These are phyloP conservation scores for Metarhizium guizhouense DNA, from an alignment of 2,329 filamentous ascomycete species.

Conservation along the genomic window DNA sequence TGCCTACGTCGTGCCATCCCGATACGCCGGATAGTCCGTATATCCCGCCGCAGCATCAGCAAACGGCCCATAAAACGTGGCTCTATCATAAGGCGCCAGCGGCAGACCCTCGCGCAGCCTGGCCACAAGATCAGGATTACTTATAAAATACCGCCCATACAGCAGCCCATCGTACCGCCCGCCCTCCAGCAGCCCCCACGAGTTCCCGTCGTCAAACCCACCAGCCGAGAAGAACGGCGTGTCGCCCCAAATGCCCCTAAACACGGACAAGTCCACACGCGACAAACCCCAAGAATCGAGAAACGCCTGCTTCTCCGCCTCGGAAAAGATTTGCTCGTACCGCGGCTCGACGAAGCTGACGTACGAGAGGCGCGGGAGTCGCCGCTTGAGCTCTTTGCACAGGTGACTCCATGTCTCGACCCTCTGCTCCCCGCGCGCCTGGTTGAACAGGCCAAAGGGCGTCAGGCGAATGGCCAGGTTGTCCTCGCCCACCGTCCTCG, in stretches of 20 bases:
- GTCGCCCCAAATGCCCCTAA: constrained; percentile 40
- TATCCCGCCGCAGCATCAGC: constrained; percentile 24
- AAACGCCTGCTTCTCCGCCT: constrained; percentile 38
- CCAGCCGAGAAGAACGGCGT: constrained; percentile 49
- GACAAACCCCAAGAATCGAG: constrained; percentile 37
- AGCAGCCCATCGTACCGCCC: constrained; percentile 37
- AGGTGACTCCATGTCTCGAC: constrained; percentile 44
- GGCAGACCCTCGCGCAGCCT: constrained; percentile 29
- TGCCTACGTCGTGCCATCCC: too few relatives aligned
- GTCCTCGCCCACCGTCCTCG: constrained; percentile 33
- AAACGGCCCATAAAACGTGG: constrained; percentile 34
- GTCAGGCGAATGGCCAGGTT: constrained; percentile 35
- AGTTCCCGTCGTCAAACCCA: constrained; percentile 42
- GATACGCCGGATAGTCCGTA: constrained; percentile 22
- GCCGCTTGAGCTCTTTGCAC: constrained; percentile 36
- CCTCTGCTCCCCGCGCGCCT: constrained; percentile 38
- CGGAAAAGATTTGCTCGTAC: constrained; percentile 42
- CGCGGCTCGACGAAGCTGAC: constrained; percentile 47
- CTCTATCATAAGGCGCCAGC: constrained; percentile 32
- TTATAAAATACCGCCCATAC: constrained; percentile 38
- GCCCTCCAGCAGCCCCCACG: constrained; percentile 33
- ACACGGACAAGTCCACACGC: constrained; percentile 34
- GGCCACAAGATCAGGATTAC: constrained; percentile 38
- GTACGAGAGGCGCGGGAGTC: constrained; percentile 36
- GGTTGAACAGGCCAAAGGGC: constrained; percentile 43